phyloP scores from a whole-genome alignment of 176 grass and related monocot species.

The Musa troglodytarum region DNA sequence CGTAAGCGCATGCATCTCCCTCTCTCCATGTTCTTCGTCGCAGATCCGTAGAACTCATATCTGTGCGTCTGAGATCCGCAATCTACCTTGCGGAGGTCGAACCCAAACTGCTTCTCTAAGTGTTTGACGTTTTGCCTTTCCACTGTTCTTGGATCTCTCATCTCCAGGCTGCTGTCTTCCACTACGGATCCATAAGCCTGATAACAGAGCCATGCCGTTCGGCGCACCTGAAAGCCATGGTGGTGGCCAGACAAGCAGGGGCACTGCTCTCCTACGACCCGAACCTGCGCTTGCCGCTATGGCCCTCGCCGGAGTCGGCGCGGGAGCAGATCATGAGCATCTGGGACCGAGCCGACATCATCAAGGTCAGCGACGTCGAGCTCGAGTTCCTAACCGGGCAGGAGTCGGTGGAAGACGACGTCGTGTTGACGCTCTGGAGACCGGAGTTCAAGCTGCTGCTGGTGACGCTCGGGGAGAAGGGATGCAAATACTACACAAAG shows the following conservation, averaged over 20 bases:
- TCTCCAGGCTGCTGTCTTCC: slow-evolving; percentile 9
- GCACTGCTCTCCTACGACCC: slow-evolving; percentile 16
- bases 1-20: slow-evolving; percentile 24
- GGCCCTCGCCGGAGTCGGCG: slow-evolving; percentile 6
- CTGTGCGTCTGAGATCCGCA: background rate
- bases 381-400: slow-evolving; percentile 15
- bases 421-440: slow-evolving; percentile 9
- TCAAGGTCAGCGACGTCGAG: slow-evolving; percentile 20
- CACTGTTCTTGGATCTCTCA: background rate
- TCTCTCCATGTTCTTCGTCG: background rate
- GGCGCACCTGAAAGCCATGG: slow-evolving; percentile 10
- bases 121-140: background rate
- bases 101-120: too few relatives aligned
- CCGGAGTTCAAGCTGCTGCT: slow-evolving; percentile 12
- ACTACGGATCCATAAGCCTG: slow-evolving; percentile 16
- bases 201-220: slow-evolving; percentile 14
- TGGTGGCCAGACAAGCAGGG: slow-evolving; percentile 5
- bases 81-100: too few relatives aligned
- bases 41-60: background rate
- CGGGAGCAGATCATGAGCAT: slow-evolving; percentile 17
- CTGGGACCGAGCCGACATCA: slow-evolving; percentile 13
- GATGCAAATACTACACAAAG: slow-evolving; percentile 18
- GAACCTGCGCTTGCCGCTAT: slow-evolving; percentile 13
- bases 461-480: slow-evolving; percentile 13
- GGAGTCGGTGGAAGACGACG: slow-evolving; percentile 13